A percentile compares a stretch with the other conserved stretches of the same genome.
These are phyloP conservation scores for Erodium chrysanthum DNA, from an alignment of 441 rosid species.

Conservation along the genomic window DNA sequence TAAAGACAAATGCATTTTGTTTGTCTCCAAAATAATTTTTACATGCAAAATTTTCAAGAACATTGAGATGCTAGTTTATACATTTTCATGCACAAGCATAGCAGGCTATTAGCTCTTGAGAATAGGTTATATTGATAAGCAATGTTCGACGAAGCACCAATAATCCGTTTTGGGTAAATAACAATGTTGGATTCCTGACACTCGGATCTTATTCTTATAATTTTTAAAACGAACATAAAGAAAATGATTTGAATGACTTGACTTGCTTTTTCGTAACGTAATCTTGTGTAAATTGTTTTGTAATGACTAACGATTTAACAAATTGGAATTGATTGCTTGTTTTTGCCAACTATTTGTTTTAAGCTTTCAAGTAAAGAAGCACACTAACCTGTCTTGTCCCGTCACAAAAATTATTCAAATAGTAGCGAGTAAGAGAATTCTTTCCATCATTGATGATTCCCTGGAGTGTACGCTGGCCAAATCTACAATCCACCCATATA, in stretches of 20 bases:
- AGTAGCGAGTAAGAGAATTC: conserved; percentile 80
- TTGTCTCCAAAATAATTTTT: not conserved
- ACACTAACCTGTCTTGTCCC: conserved; percentile 66
- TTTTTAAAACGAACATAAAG: not conserved
- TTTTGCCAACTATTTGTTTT: not conserved
- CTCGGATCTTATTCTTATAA: not conserved
- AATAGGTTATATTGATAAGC: conserved; percentile 8
- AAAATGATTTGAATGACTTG: not conserved
- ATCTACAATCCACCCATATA: conserved; percentile 37
- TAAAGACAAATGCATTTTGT: not conserved
- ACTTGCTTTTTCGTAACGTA: not conserved
- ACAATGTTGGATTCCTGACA: not conserved
- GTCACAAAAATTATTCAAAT: conserved; percentile 81
- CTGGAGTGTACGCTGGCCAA: conserved; percentile 72
- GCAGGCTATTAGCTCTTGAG: not conserved
- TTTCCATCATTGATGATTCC: conserved; percentile 79
- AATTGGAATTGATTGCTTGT: not conserved
- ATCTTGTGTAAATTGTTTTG: not conserved
- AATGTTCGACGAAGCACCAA: conserved; percentile 9
- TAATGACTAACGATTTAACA: not conserved
- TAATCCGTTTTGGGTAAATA: not conserved
- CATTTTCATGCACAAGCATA: not conserved
- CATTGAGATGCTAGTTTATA: not conserved
- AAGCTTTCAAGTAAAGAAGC: not conserved
- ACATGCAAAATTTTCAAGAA: not conserved